Evolutionary conservation across 192 early-diverging fungal species (phyloP).

Genomic region (Dimargaris xerosporica): DNA sequence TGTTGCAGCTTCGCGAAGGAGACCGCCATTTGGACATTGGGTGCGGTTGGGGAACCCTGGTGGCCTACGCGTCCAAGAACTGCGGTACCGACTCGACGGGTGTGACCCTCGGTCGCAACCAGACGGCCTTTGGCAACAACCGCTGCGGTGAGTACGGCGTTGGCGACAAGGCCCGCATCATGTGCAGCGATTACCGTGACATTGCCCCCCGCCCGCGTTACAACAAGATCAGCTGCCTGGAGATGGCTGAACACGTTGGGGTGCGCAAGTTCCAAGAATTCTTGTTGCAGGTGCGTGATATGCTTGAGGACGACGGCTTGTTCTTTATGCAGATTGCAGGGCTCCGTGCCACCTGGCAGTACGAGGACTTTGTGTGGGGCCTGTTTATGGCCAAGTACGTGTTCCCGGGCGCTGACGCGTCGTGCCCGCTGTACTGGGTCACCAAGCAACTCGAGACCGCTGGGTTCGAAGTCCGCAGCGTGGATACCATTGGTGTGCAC

Average conservation of each 20-base stretch:
- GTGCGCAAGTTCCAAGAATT: constrained; percentile 82
- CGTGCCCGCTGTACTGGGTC: constrained; percentile 90
- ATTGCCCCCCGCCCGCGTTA: constrained; percentile 75
- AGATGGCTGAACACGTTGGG: constrained; percentile 99
- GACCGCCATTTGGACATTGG: constrained; percentile 94
- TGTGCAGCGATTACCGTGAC: constrained; percentile 97
- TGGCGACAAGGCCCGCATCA: constrained; percentile 53
- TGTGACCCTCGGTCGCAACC: constrained; percentile 85
- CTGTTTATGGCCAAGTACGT: constrained; percentile 99
- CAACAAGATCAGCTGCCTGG: constrained; percentile 94
- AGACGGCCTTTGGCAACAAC: constrained; percentile 74
- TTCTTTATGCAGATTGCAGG: constrained; percentile 98
- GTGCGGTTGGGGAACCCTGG: constrained; percentile 94
- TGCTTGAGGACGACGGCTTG: constrained; percentile 94
- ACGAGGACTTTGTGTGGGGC: constrained; percentile 77
- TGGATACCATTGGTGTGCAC: constrained; percentile 90
- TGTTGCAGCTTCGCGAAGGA: constrained; percentile 66
- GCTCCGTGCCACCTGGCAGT: constrained; percentile 66
- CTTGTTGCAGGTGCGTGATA: constrained; percentile 77
- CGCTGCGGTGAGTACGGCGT: constrained; percentile 74
- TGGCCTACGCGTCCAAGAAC: constrained; percentile 77
- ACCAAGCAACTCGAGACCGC: constrained; percentile 81
- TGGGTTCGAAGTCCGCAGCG: constrained; percentile 81
- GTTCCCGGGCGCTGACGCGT: constrained; percentile 97
- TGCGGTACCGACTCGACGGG: constrained; percentile 80